Percentiles rank a stretch among this genome's conserved stretches.
Conservation (phyloP, 768 basidiomycete species). For the Polyporus arcularius region DNA sequence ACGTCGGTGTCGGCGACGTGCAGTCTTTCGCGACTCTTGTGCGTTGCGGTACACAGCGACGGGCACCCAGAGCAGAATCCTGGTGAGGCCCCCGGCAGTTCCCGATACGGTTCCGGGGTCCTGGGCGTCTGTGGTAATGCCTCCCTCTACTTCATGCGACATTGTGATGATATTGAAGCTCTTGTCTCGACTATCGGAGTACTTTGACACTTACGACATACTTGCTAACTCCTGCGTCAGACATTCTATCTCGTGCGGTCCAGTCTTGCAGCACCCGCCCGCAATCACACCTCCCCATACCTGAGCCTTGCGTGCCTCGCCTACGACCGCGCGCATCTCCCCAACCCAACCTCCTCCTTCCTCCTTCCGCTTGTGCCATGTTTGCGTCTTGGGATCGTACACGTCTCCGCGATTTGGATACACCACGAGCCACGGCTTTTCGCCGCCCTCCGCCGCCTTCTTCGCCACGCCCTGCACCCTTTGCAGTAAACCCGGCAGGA, state of each 20-base stretch:
- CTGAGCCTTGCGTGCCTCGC: constrained; percentile 18
- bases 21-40: constrained; percentile 32
- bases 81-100: constrained; percentile 19
- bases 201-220: not conserved
- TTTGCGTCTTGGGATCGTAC: constrained; percentile 48
- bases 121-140: not conserved
- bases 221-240: constrained; percentile 2
- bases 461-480: constrained; percentile 2
- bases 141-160: no score
- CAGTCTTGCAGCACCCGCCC: constrained; percentile 72
- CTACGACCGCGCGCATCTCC: constrained; percentile 29
- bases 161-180: no score
- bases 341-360: constrained; percentile 39
- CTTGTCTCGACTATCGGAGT: no score
- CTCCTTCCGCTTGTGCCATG: constrained; percentile 35
- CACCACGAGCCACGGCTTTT: constrained; percentile 57
- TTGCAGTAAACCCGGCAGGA: constrained; percentile 4
- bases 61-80: constrained; percentile 10
- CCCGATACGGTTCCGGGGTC: constrained; percentile 15
- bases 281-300: constrained; percentile 56
- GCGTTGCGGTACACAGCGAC: constrained; percentile 20
- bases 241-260: constrained; percentile 49
- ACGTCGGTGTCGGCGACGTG: constrained; percentile 44
- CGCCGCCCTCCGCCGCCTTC: constrained; percentile 13
- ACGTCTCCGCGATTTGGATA: constrained; percentile 72